These are phyloP conservation scores for Thalassiosira hispida DNA, from an alignment of 352 stramenopile genomes.

Conservation along the genomic window DNA sequence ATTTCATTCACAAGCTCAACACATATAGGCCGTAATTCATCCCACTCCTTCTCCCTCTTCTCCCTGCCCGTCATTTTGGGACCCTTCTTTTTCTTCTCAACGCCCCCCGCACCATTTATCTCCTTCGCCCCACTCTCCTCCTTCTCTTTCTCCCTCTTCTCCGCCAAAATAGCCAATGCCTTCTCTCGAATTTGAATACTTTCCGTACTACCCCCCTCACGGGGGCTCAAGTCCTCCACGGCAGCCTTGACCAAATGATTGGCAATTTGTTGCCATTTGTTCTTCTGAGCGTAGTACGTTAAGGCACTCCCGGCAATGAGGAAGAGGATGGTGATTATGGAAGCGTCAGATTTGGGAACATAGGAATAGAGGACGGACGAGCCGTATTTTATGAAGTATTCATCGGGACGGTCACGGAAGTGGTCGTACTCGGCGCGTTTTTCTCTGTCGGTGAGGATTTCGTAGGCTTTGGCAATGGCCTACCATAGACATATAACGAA, in stretches of 20 bases:
- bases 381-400: constrained; percentile 81
- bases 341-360: constrained; percentile 74
- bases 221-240: constrained; percentile 70
- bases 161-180: constrained; percentile 65
- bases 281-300: constrained; percentile 75
- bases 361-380: constrained; percentile 73
- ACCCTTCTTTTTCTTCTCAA: constrained; percentile 52
- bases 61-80: constrained; percentile 71
- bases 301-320: constrained; percentile 60
- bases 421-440: constrained; percentile 80
- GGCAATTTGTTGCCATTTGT: constrained; percentile 75
- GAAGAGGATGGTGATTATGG: constrained; percentile 76
- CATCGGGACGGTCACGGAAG: constrained; percentile 78
- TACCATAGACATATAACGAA: constrained; percentile 17
- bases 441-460: constrained; percentile 74
- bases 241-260: constrained; percentile 78
- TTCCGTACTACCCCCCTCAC: constrained; percentile 73
- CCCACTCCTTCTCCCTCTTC: constrained; percentile 70
- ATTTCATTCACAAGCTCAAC: constrained; percentile 75
- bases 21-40: constrained; percentile 73
- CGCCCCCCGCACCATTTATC: constrained; percentile 12
- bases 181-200: constrained; percentile 74
- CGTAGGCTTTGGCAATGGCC: constrained; percentile 77
- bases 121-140: constrained; percentile 18
- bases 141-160: constrained; percentile 42